A percentile compares a stretch with the other conserved stretches of the same genome.
Conservation (phyloP, 2,329 filamentous ascomycete genomes). For the Chalaropsis thielavioides region DNA sequence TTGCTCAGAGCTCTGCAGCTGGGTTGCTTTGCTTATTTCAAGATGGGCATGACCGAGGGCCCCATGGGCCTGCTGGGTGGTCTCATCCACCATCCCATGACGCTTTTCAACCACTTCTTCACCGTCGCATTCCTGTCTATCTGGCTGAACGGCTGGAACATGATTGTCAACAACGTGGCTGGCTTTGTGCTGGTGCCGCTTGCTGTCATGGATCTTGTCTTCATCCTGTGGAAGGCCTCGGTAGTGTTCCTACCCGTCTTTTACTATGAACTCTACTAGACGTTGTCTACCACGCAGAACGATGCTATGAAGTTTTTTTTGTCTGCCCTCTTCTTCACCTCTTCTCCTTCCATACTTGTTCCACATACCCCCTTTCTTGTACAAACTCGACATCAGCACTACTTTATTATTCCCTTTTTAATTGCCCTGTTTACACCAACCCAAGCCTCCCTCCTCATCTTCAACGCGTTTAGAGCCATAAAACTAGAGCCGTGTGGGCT, state of each 20-base stretch:
- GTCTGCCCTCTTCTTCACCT: not conserved
- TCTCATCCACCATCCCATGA: conserved; percentile 58
- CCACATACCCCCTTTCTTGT: not conserved
- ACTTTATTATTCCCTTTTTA: not conserved
- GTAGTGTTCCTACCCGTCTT: conserved; percentile 74
- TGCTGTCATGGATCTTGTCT: conserved; percentile 47
- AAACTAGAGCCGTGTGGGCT: not conserved
- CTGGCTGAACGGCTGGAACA: conserved; percentile 41
- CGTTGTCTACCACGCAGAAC: not conserved
- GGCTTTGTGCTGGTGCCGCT: conserved; percentile 47
- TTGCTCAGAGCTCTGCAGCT: conserved; percentile 67
- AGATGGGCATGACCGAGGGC: conserved; percentile 57
- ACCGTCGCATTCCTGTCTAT: conserved; percentile 78
- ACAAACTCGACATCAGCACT: not conserved
- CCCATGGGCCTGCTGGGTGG: conserved; percentile 73
- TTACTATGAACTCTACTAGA: conserved; percentile 44
- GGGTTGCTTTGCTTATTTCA: conserved; percentile 90
- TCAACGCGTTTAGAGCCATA: not conserved
- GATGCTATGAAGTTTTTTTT: not conserved
- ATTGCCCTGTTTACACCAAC: not conserved
- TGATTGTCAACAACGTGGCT: conserved; percentile 31
- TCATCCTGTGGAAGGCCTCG: conserved; percentile 68
- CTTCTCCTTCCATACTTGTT: not conserved
- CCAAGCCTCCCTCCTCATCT: not conserved
- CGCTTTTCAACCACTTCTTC: conserved; percentile 89